These are phyloP conservation scores for Amanita pseudoporphyria DNA, from an alignment of 768 basidiomycete species.

Conservation along the genomic window DNA sequence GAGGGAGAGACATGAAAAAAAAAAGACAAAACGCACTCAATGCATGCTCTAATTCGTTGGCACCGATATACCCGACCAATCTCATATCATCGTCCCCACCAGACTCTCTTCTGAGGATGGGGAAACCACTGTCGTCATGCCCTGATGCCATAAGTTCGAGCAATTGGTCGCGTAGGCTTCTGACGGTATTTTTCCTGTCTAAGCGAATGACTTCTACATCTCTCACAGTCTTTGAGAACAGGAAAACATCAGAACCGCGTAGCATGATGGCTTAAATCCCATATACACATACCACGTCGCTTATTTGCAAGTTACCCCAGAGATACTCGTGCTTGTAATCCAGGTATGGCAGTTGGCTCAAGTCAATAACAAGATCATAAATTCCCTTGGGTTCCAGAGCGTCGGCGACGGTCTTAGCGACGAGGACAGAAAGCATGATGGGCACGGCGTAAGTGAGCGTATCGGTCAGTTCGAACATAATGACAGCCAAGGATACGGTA, in stretches of 20 bases:
- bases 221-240: conserved; percentile 44
- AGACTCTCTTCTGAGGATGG: conserved; percentile 53
- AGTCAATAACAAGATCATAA: conserved; percentile 93
- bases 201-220: conserved; percentile 62
- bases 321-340: conserved; percentile 85
- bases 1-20: conserved; percentile 5
- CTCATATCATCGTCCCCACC: conserved; percentile 37
- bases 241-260: neutral
- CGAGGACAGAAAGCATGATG: conserved; percentile 80
- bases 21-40: conserved; percentile 42
- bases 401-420: conserved; percentile 87
- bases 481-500: conserved; percentile 91
- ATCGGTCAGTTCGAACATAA: conserved; percentile 91
- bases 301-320: conserved; percentile 71
- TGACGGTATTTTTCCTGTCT: conserved; percentile 69
- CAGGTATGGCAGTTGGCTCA: conserved; percentile 86
- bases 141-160: conserved; percentile 45
- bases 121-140: conserved; percentile 78
- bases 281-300: conserved; percentile 59
- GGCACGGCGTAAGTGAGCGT: conserved; percentile 89
- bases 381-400: conserved; percentile 89
- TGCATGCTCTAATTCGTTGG: conserved; percentile 91
- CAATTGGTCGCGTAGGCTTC: conserved; percentile 64
- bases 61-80: conserved; percentile 85
- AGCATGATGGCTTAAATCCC: neutral